Percentiles rank a stretch among this genome's conserved stretches.
Conservation (phyloP, 768 basidiomycete species). For the Phylloporus sp. region DNA sequence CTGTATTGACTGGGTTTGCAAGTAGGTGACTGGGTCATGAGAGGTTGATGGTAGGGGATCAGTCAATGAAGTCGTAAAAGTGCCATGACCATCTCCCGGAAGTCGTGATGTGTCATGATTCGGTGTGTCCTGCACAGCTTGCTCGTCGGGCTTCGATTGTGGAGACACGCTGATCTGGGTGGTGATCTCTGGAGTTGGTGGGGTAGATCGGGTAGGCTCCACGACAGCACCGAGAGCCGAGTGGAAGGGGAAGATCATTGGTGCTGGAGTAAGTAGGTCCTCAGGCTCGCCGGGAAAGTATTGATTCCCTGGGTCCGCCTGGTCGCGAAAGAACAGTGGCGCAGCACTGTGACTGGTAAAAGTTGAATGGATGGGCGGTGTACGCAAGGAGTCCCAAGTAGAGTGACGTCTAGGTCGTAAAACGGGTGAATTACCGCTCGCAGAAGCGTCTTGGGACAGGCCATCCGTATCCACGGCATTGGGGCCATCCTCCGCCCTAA, state of each 20-base stretch:
- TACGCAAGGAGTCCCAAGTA: constrained; percentile 16
- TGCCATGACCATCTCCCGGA: constrained; percentile 3
- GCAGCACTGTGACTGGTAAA: constrained; percentile 11
- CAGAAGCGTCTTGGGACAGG: constrained; percentile 26
- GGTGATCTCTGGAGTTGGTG: constrained; percentile 1
- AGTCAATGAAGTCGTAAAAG: constrained; percentile 2
- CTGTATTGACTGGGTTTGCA: not conserved
- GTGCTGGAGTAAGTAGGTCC: constrained; percentile 14
- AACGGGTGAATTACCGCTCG: constrained; percentile 20
- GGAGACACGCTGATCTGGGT: constrained; percentile 4
- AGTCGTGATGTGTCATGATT: constrained; percentile 17
- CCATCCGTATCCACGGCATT: constrained; percentile 30
- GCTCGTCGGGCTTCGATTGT: not conserved
- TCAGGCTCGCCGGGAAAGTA: not conserved
- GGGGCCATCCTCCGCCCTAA: constrained; percentile 20
- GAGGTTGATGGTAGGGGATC: constrained; percentile 1
- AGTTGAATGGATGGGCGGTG: constrained; percentile 5
- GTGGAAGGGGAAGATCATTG: constrained; percentile 12
- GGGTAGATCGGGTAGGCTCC: constrained; percentile 6
- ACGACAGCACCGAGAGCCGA: constrained; percentile 5
- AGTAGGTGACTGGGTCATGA: not conserved
- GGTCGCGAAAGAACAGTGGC: constrained; percentile 12
- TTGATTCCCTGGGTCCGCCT: not conserved
- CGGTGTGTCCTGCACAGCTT: constrained; percentile 7
- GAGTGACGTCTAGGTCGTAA: constrained; percentile 22